Evolutionary conservation across 2,329 filamentous ascomycete genomes (phyloP).

Genomic region (Aspergillus sp.): DNA sequence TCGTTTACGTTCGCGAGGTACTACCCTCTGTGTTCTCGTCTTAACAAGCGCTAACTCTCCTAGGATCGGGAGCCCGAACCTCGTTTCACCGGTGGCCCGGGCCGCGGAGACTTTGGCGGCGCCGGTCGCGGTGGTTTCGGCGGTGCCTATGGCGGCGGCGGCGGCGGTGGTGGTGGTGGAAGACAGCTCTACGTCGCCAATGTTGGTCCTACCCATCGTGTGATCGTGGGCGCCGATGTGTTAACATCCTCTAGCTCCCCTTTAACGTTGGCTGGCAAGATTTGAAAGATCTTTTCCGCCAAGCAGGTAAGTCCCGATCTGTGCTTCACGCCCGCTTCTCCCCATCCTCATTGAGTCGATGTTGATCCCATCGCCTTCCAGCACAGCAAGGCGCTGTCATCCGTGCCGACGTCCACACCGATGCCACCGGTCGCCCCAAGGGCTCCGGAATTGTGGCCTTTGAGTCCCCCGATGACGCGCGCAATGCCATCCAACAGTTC

Average conservation of each 20-base stretch:
- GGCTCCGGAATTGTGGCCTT: conserved; percentile 97
- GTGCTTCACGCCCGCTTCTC: not conserved
- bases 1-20: conserved; percentile 98
- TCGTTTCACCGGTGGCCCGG: conserved; percentile 79
- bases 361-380: conserved; percentile 21
- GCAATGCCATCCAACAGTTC: conserved; percentile 94
- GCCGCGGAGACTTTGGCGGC: conserved; percentile 61
- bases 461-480: conserved; percentile 89
- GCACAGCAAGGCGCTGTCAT: conserved; percentile 70
- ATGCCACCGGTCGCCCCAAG: conserved; percentile 89
- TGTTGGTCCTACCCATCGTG: conserved; percentile 64
- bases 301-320: conserved; percentile 71
- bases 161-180: conserved; percentile 60
- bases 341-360: conserved; percentile 26
- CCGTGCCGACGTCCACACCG: conserved; percentile 90
- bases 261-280: conserved; percentile 99
- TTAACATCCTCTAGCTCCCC: conserved; percentile 66
- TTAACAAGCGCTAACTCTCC: not conserved
- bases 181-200: conserved; percentile 97
- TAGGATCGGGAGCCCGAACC: conserved; percentile 98
- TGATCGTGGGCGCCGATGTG: conserved; percentile 32
- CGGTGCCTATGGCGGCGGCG: conserved; percentile 46
- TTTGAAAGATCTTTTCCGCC: conserved; percentile 95
- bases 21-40: conserved; percentile 9
- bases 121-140: conserved; percentile 54